Base-by-base conservation (phyloP, 2,329 filamentous ascomycete species). In the Graphilbum ipis-grandicollis region DNA sequence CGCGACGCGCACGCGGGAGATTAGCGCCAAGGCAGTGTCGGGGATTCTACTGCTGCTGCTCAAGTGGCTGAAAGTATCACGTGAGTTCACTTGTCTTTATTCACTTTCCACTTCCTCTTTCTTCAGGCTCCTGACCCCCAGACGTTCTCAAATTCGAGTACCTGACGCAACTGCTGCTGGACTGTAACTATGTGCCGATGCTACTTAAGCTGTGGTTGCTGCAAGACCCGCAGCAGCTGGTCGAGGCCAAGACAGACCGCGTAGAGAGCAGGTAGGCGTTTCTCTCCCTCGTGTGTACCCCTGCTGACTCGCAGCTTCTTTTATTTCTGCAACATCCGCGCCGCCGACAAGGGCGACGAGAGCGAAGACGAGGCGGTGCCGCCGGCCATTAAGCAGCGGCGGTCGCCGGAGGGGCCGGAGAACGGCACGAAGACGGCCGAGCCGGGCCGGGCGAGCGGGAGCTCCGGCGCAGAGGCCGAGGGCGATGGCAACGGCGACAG, bases 91-190 rank as follows among this genome's bases (percentile, higher is more conserved):
- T n/a, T n/a, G n/a, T n/a, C n/a, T n/a, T n/a, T n/a, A n/a, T n/a
- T n/a, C n/a, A n/a, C n/a, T n/a, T n/a, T n/a, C n/a, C n/a, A n/a
- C n/a, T n/a, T n/a, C n/a, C n/a, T n/a, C n/a, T n/a, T n/a, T n/a
- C n/a, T n/a, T n/a, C 6, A 28, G 26, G 5, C 12, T 28, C 8
- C 9, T n/a, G 9, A 28, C 9, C 5, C 5, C 5, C 34, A 92
- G 84, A 98, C 52, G 71, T 96, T 21, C 63, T 98, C 45, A 93
- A 94, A 52, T 94, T 90, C 47, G 90, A 98, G 57, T 96, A 94
- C 50, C 62, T 98, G 50, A 88, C 85, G 1, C 90, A 98, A 51
- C 68, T 98, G 3, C 63, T 98, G 10, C 68, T 98, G 21, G 90
- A 98, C 56, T 90, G 84, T 4, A 96, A 93, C 54, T 98, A 94